phyloP scores from a whole-genome alignment of 2,329 filamentous ascomycete genomes.

The Pseudogymnoascus sp. region DNA sequence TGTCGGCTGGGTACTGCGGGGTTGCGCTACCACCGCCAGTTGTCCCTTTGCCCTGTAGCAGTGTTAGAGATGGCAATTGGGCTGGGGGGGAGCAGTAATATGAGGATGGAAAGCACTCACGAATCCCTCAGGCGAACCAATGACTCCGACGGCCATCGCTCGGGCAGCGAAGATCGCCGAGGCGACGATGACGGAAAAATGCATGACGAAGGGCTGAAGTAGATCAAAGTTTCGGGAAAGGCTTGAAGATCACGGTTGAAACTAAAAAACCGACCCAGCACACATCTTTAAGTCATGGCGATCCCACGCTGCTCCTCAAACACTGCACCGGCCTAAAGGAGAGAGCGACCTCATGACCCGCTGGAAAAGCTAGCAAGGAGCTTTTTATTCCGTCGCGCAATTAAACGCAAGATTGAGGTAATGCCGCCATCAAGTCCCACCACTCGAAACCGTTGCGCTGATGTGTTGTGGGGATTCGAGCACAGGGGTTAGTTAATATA shows the following conservation, averaged over 20 bases:
- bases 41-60: conserved; percentile 33
- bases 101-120: conserved; percentile 6
- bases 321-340: background rate
- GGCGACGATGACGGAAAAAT: background rate
- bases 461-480: background rate
- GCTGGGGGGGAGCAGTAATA: background rate
- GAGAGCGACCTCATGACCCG: background rate
- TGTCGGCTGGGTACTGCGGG: conserved; percentile 46
- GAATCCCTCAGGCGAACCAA: conserved; percentile 18
- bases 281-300: background rate
- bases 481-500: background rate
- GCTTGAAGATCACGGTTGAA: background rate
- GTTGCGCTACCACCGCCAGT: conserved; percentile 52
- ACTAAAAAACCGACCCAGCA: background rate
- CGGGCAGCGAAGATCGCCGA: background rate
- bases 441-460: background rate
- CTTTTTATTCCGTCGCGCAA: background rate
- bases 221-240: background rate
- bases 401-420: background rate
- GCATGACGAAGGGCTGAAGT: background rate
- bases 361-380: background rate
- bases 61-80: conserved; percentile 11
- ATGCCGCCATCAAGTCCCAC: background rate
- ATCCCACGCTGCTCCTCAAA: background rate
- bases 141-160: conserved; percentile 12